A percentile compares a stretch with the other conserved stretches of the same genome.
Conservation (phyloP, 208 protist genomes). For the Sergeia podlipaevii region DNA sequence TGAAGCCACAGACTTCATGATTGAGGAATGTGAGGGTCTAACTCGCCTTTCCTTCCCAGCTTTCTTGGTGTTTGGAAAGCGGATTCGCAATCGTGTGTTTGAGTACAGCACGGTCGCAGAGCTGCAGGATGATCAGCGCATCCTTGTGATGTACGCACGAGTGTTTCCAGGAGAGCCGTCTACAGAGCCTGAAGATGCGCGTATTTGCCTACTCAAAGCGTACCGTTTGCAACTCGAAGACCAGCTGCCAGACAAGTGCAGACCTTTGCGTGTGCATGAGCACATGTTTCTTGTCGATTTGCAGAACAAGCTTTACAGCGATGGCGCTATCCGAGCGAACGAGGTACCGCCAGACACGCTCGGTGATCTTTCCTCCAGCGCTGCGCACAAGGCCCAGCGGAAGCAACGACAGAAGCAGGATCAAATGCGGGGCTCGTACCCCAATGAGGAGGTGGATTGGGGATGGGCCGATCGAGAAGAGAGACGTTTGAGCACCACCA, state of each 20-base stretch:
- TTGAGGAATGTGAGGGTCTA: conserved; percentile 57
- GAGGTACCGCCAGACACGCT: conserved; percentile 19
- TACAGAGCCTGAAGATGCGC: conserved; percentile 12
- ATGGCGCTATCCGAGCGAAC: conserved; percentile 19
- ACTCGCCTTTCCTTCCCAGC: conserved; percentile 37
- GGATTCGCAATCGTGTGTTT: conserved; percentile 39
- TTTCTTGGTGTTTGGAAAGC: conserved; percentile 50
- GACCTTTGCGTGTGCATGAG: conserved; percentile 60
- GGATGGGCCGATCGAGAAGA: neutral
- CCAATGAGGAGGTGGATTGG: conserved; percentile 28
- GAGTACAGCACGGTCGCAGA: conserved; percentile 47
- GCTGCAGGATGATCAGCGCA: conserved; percentile 34
- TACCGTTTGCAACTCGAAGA: conserved; percentile 9
- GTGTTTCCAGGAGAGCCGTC: conserved; percentile 26
- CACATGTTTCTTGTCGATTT: conserved; percentile 54
- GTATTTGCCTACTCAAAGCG: conserved; percentile 28
- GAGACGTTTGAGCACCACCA: neutral
- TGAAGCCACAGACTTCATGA: conserved; percentile 70
- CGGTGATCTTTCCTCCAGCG: conserved; percentile 17
- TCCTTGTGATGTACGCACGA: conserved; percentile 39
- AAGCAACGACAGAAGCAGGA: conserved; percentile 9
- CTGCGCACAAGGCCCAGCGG: conserved; percentile 3
- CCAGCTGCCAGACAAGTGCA: neutral
- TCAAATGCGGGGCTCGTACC: neutral
- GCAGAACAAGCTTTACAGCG: conserved; percentile 34